These are phyloP conservation scores for Aspergillus candidus DNA, from an alignment of 2,329 filamentous ascomycete species.

Conservation along the genomic window DNA sequence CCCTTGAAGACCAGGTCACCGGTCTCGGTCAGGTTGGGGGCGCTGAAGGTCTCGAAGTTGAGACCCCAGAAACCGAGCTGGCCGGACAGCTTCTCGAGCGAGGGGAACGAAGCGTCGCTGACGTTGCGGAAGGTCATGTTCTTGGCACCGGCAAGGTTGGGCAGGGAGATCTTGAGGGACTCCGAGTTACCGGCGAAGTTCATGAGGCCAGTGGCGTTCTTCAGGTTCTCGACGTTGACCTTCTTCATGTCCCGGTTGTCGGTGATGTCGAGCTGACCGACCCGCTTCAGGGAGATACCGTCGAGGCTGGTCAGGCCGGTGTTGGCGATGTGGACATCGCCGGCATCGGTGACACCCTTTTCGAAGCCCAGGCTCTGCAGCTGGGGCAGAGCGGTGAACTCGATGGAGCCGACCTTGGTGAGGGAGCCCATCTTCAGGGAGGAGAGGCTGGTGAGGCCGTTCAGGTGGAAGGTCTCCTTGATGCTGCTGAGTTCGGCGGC, in stretches of 20 bases:
- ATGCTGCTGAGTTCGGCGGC: conserved; percentile 60
- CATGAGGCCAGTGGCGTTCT: conserved; percentile 65
- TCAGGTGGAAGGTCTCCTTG: conserved; percentile 62
- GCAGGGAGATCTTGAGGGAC: conserved; percentile 65
- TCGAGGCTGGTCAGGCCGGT: conserved; percentile 73
- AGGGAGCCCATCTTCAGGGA: conserved; percentile 63
- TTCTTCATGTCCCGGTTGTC: conserved; percentile 78
- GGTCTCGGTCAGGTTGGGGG: conserved; percentile 42
- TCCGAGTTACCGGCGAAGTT: conserved; percentile 75
- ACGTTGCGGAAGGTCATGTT: conserved; percentile 81
- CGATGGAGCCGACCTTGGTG: conserved; percentile 58
- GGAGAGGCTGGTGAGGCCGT: conserved; percentile 62
- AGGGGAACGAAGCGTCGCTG: conserved; percentile 65
- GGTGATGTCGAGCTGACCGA: conserved; percentile 71
- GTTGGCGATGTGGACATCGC: conserved; percentile 70
- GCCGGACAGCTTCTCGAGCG: conserved; percentile 65
- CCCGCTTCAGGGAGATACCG: conserved; percentile 72
- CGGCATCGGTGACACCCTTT: conserved; percentile 61
- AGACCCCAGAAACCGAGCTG: conserved; percentile 82
- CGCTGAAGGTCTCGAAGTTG: conserved; percentile 42
- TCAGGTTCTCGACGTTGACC: conserved; percentile 67
- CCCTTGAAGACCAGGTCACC: conserved; percentile 52
- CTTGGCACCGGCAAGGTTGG: conserved; percentile 69
- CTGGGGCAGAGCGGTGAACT: conserved; percentile 65
- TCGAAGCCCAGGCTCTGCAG: conserved; percentile 56